Conservation (phyloP, 495 filamentous ascomycete genomes). For the Pyronema omphalodes region DNA sequence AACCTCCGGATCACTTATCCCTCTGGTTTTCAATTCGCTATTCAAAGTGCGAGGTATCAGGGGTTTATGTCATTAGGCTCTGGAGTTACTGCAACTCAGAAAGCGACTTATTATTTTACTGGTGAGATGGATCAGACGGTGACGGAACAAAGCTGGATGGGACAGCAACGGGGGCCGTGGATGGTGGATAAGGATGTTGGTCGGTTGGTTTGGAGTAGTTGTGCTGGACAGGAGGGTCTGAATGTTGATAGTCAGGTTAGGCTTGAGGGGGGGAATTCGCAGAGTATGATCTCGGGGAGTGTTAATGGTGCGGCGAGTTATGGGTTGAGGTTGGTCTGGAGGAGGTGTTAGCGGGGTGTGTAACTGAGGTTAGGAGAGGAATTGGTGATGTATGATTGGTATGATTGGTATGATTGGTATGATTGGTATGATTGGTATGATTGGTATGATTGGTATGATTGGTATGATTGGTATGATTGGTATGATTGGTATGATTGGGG, state of each 20-base stretch:
- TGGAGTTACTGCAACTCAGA: constrained; percentile 31
- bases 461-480: too few relatives aligned
- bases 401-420: too few relatives aligned
- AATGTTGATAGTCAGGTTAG: background rate
- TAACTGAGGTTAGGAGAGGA: too few relatives aligned
- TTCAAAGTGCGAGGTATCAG: constrained; percentile 38
- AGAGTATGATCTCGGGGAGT: background rate
- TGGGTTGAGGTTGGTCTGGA: background rate
- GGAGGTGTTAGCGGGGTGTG: background rate
- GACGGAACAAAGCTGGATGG: background rate
- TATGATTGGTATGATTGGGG: too few relatives aligned
- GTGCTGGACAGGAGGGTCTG: background rate
- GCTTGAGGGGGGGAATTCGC: background rate
- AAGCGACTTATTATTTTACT: background rate
- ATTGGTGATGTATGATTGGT: background rate
- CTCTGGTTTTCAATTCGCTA: constrained; percentile 38
- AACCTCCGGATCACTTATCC: constrained; percentile 40
- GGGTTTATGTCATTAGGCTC: constrained; percentile 35
- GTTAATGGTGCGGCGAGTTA: background rate
- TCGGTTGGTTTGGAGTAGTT: background rate
- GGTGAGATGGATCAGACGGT: background rate
- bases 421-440: too few relatives aligned
- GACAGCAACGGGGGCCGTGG: background rate
- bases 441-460: background rate
- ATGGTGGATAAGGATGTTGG: background rate